Evolutionary conservation across 2,329 filamentous ascomycete genomes (phyloP), one percentile per base, ranked within the genome.

Genomic region (Bisporella sp.): DNA sequence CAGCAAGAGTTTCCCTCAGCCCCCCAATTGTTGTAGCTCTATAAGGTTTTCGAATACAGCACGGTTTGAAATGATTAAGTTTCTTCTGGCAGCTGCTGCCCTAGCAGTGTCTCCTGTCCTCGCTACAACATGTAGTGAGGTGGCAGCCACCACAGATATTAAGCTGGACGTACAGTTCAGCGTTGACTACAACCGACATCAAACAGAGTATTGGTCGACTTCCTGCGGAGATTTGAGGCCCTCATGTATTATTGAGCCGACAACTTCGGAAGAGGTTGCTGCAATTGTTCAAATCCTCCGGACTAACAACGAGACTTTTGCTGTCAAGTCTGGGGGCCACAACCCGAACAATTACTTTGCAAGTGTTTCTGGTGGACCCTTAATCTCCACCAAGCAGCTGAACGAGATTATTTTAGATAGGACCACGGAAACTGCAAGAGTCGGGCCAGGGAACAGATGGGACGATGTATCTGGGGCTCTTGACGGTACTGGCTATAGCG

Each of bases 291-390:
- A 52, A 35, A 46, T 66, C 8, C 57, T 70, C n/a, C 21, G 3
- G 21, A 21, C 21, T 21, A 21, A 21, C 21, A 21, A 21, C 31
- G 66, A 65, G 8, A 41, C 57, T 1, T 73, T 73, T 56, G 68
- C 71, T 3, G 63, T 68, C 31, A 67, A 68, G 32, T 66, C 68
- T 49, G 70, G 70, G 13, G 71, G 71, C 1, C 71, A 73, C 58
- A 64, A 66, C 12, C 63, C 66, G 3, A 66, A 68, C 55, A 59
- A 64, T 0, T 63, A 64, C 5, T 57, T 64, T 4, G 66, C 69
- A 0, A 71, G 59, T 45, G 67, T 63, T 45, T 53, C 64, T 5
- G 65, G 57, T 1, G 63, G 64, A 2, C 48, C 64, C 40, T 48
- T 62, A 12, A 61, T 71, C 44, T 60, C 64, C 37, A 45, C 70